Percentiles rank a stretch among this genome's conserved stretches.
Evolutionary conservation across 805 yeast genomes (phyloP).

Genomic region (Candida xyloterini): DNA sequence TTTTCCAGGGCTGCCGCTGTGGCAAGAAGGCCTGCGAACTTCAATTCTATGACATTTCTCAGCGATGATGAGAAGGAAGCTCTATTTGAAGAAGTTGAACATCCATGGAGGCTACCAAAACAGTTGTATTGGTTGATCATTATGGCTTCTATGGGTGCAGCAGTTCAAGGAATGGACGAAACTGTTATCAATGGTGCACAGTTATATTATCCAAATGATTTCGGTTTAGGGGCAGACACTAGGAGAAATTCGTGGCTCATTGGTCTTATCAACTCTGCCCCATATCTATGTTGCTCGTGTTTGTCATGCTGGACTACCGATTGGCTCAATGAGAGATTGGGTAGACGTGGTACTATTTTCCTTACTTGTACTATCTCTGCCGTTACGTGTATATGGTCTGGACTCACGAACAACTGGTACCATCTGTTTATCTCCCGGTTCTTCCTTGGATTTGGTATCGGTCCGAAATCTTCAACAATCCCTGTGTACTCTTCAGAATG

Average conservation of each 20-base stretch:
- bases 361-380: constrained; percentile 60
- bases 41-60: constrained; percentile 54
- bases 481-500: constrained; percentile 71
- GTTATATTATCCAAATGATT: constrained; percentile 53
- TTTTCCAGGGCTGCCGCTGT: constrained; percentile 66
- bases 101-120: constrained; percentile 44
- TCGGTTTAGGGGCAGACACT: constrained; percentile 48
- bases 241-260: constrained; percentile 52
- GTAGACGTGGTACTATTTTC: constrained; percentile 67
- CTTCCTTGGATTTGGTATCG: constrained; percentile 64
- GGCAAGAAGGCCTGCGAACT: constrained; percentile 59
- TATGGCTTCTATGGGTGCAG: constrained; percentile 74
- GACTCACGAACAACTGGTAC: constrained; percentile 60
- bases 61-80: constrained; percentile 53
- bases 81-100: constrained; percentile 44
- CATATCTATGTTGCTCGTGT: constrained; percentile 61
- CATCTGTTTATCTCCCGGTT: constrained; percentile 66
- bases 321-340: constrained; percentile 50
- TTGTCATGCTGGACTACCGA: constrained; percentile 67
- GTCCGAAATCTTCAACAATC: constrained; percentile 73
- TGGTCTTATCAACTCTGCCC: constrained; percentile 68
- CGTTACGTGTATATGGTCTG: constrained; percentile 67
- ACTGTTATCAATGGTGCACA: constrained; percentile 73
- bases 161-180: constrained; percentile 80
- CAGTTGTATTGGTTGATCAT: constrained; percentile 55